A percentile compares a stretch with the other conserved stretches of the same genome.
Conservation (phyloP, 140 eudicot genomes). For the Eryngium alpinum region DNA sequence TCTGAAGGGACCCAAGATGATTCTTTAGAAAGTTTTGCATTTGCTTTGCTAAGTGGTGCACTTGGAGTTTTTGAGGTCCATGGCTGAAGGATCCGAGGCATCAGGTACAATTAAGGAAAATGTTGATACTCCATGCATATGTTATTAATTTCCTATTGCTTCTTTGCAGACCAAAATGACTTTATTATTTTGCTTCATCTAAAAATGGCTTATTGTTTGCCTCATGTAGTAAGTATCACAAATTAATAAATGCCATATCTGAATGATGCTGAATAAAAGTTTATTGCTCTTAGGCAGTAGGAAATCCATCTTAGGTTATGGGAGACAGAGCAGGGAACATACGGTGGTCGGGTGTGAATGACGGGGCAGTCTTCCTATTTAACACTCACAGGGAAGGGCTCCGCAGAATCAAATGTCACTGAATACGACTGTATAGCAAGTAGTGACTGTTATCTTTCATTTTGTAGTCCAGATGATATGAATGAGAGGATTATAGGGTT, state of each 20-base stretch:
- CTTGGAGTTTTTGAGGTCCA: slow-evolving; percentile 97
- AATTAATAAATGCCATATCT: neutral
- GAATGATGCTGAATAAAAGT: neutral
- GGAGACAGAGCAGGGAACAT: slow-evolving; percentile 95
- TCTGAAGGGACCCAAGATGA: slow-evolving; percentile 84
- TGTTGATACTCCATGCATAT: neutral
- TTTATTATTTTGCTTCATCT: slow-evolving; percentile 68
- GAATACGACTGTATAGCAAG: neutral
- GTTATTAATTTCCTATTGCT: neutral
- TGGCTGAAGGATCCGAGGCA: slow-evolving; percentile 92
- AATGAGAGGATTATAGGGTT: neutral
- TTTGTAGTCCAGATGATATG: neutral
- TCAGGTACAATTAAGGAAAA: slow-evolving; percentile 44
- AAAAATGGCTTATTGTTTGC: slow-evolving; percentile 98
- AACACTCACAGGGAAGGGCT: slow-evolving; percentile 93
- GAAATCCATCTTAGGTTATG: slow-evolving; percentile 60
- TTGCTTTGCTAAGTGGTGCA: slow-evolving; percentile 95
- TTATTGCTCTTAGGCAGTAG: slow-evolving; percentile 19
- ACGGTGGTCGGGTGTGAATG: slow-evolving; percentile 97
- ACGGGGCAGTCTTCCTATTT: slow-evolving; percentile 93
- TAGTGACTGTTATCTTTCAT: neutral
- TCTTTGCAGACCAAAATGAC: slow-evolving; percentile 91
- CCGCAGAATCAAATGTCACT: slow-evolving; percentile 56
- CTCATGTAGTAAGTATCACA: slow-evolving; percentile 75
- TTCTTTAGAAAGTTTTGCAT: slow-evolving; percentile 85